Evolutionary conservation across 495 filamentous ascomycete species (phyloP).

Genomic region (Gamarada debralockiae): DNA sequence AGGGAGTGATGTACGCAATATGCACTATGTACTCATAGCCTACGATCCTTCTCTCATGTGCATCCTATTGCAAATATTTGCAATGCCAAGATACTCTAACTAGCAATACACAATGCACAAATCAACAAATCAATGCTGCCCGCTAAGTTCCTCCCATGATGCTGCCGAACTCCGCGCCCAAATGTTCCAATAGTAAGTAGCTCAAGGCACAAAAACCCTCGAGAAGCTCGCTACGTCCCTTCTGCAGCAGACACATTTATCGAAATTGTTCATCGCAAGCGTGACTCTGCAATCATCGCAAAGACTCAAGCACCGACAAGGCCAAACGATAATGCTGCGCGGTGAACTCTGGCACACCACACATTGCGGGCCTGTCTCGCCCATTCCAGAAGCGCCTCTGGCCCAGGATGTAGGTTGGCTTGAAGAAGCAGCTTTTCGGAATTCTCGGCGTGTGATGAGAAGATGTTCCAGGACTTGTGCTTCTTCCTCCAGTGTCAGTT

Average conservation of each 20-base stretch:
- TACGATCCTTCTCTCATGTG: too few relatives aligned
- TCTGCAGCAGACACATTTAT: conserved; percentile 90
- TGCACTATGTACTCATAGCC: too few relatives aligned
- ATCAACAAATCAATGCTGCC: too few relatives aligned
- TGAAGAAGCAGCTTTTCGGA: conserved; percentile 20
- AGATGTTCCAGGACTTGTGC: conserved; percentile 75
- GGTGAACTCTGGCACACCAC: conserved; percentile 90
- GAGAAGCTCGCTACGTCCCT: conserved; percentile 82
- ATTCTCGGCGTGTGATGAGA: conserved; percentile 58
- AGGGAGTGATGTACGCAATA: too few relatives aligned
- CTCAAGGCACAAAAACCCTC: conserved; percentile 78
- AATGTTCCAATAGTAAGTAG: too few relatives aligned
- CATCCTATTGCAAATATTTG: too few relatives aligned
- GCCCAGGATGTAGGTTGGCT: conserved; percentile 47
- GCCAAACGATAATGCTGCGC: conserved; percentile 91
- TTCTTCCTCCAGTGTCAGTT: conserved; percentile 67
- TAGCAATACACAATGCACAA: too few relatives aligned
- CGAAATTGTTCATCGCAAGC: conserved; percentile 94
- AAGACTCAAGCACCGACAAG: conserved; percentile 87
- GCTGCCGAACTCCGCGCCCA: too few relatives aligned
- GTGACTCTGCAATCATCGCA: conserved; percentile 94
- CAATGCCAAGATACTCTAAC: too few relatives aligned
- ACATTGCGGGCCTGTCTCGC: conserved; percentile 75
- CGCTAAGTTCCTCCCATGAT: too few relatives aligned
- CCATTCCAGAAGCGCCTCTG: conserved; percentile 66